Conservation (phyloP, 306 rosid genomes). For the Ormosia semicastrata region DNA sequence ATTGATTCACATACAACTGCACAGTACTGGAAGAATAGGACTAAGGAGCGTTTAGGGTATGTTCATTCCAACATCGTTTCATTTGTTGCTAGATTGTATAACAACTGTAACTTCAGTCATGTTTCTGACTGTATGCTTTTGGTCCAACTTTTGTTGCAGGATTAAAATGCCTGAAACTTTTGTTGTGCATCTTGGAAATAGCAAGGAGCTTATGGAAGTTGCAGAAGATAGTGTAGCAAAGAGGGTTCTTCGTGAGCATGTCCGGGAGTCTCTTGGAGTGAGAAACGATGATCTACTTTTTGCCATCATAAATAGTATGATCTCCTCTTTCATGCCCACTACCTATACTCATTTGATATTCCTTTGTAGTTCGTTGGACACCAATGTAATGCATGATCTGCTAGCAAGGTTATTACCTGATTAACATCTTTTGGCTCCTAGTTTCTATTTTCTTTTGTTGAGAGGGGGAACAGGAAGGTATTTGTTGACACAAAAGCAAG, state of each 20-base stretch:
- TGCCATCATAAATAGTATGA: conserved; percentile 93
- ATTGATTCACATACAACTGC: conserved; percentile 93
- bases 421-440: neutral
- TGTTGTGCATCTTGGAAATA: conserved; percentile 97
- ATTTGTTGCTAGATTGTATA: neutral
- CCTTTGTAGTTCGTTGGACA: neutral
- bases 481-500: neutral
- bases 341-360: neutral
- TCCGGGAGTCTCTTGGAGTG: conserved; percentile 84
- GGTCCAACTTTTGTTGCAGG: conserved; percentile 39
- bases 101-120: neutral
- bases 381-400: conserved; percentile 1
- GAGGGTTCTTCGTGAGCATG: conserved; percentile 92
- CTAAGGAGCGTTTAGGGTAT: conserved; percentile 76
- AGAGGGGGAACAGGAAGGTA: neutral
- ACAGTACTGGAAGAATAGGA: conserved; percentile 90
- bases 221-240: conserved; percentile 86
- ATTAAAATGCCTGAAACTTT: conserved; percentile 85
- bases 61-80: neutral
- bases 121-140: neutral
- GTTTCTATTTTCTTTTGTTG: conserved; percentile 21
- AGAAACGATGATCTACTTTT: conserved; percentile 86
- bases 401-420: neutral
- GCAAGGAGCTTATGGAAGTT: conserved; percentile 95
- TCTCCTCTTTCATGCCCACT: conserved; percentile 13